Evolutionary conservation across 345 rosid genomes (phyloP).

Genomic region (Erysimum cheiranthoides): DNA sequence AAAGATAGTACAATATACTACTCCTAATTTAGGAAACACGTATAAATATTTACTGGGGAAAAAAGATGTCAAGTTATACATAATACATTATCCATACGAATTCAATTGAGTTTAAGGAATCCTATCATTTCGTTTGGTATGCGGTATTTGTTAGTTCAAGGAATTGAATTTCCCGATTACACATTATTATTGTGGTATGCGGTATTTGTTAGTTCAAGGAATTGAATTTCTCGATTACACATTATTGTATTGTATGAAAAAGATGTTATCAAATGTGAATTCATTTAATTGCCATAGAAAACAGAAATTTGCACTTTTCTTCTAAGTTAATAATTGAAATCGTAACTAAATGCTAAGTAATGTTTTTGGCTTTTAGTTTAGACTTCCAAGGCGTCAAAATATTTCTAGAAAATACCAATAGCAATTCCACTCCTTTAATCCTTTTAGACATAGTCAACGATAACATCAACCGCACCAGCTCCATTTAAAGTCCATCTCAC

Average conservation of each 20-base stretch:
- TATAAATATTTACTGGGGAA: not conserved
- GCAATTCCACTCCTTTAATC: constrained; percentile 1
- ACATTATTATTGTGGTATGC: not conserved
- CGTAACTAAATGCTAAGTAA: constrained; percentile 25
- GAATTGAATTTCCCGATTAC: not conserved
- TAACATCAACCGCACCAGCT: constrained; percentile 42
- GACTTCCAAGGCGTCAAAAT: not conserved
- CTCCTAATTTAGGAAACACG: not conserved
- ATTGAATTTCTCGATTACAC: not conserved
- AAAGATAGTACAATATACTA: not conserved
- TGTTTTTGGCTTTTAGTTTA: constrained; percentile 23
- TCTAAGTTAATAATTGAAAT: constrained; percentile 15
- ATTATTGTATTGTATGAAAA: not conserved
- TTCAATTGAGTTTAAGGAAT: not conserved
- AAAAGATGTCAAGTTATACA: not conserved
- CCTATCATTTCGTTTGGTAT: not conserved
- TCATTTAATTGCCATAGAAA: constrained; percentile 23
- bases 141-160: not conserved
- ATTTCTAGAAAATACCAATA: constrained; percentile 18
- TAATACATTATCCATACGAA: not conserved
- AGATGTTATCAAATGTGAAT: constrained; percentile 23
- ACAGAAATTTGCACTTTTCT: constrained; percentile 3
- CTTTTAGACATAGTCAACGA: constrained; percentile 33
- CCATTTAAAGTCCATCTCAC: constrained; percentile 35
- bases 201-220: not conserved